Percentiles rank a stretch among this genome's conserved stretches.
Evolutionary conservation across 2,329 filamentous ascomycete species (phyloP).

Genomic region (Ceratocystis papillata): DNA sequence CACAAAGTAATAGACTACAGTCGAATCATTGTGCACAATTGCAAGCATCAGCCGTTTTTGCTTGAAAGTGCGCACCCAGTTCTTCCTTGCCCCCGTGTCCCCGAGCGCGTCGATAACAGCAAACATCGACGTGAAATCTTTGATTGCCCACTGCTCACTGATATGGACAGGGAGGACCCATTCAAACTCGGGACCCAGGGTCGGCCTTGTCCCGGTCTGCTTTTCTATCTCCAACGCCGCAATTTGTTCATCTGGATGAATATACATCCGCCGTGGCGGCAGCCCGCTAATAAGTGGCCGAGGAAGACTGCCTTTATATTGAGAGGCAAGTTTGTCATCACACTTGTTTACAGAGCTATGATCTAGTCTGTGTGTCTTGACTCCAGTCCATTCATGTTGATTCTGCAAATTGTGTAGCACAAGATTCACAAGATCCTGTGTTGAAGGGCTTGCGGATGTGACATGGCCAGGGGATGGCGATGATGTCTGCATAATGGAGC

Average conservation of each 20-base stretch:
- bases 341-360: slow-evolving; percentile 9
- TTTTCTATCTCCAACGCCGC: slow-evolving; percentile 54
- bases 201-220: slow-evolving; percentile 36
- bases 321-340: slow-evolving; percentile 13
- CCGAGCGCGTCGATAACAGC: slow-evolving; percentile 42
- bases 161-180: slow-evolving; percentile 69
- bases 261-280: slow-evolving; percentile 61
- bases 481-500: slow-evolving; percentile 9
- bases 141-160: slow-evolving; percentile 60
- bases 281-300: slow-evolving; percentile 61
- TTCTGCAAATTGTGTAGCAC: slow-evolving; percentile 61
- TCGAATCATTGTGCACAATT: slow-evolving; percentile 68
- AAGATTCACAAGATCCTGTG: slow-evolving; percentile 31
- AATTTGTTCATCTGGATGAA: slow-evolving; percentile 74
- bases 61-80: slow-evolving; percentile 38
- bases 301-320: slow-evolving; percentile 12
- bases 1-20: slow-evolving; percentile 72
- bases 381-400: slow-evolving; percentile 62
- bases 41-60: slow-evolving; percentile 63
- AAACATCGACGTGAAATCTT: slow-evolving; percentile 57
- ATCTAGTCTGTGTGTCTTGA: slow-evolving; percentile 43
- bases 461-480: slow-evolving; percentile 3
- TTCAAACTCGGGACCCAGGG: slow-evolving; percentile 50
- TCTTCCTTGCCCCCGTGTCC: slow-evolving; percentile 26
- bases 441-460: slow-evolving; percentile 16